Evolutionary conservation across 352 stramenopile genomes (phyloP), one percentile per base, ranked within the genome.

Genomic region (Globisporangium splendens): DNA sequence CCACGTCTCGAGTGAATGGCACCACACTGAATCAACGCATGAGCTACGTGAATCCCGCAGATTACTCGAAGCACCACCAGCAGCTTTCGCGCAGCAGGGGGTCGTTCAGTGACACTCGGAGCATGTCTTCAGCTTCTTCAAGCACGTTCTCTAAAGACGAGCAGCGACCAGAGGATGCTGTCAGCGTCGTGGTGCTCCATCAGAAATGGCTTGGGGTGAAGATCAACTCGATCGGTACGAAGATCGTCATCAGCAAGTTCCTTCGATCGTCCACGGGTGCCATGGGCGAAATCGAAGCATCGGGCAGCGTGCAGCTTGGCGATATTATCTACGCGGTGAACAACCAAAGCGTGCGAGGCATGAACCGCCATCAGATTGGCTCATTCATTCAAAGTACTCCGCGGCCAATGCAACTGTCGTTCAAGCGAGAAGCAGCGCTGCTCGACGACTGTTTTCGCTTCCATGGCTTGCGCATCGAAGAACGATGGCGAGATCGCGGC

Each of bases 131-230:
- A 1, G 47, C 44, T 7, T 42, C 57, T 1, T 58, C 49, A 12
- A 50, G 42, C 28, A 22, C 21, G 13, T 12, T 46, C 8, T 53
- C 62, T 22, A 61, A 56, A 5, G 62, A 59, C 8, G 62, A 63
- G 18, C 47, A 55, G 38, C 54, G 50, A 24, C 50, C 24, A 14
- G 8, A 54, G 0, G 48, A 71, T 38, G 47, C 42, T 21, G 46
- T 73, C 44, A 68, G 66, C 42, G 68, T 67, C 10, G 70, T 91
- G 8, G 74, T 75, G 44, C 69, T 91, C 31, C 69, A 78, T 17
- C 79, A 87, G 53, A 83, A 88, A 50, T 91, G 78, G 81, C 66
- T 91, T 17, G 78, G 81, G 21, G 68, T 91, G 39, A 89, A 89
- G 68, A 89, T 91, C 58, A 89, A 87, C 58, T 86, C 77, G 49